These are phyloP conservation scores for Nasturtium officinale DNA, from an alignment of 345 rosid genomes.

Conservation along the genomic window DNA sequence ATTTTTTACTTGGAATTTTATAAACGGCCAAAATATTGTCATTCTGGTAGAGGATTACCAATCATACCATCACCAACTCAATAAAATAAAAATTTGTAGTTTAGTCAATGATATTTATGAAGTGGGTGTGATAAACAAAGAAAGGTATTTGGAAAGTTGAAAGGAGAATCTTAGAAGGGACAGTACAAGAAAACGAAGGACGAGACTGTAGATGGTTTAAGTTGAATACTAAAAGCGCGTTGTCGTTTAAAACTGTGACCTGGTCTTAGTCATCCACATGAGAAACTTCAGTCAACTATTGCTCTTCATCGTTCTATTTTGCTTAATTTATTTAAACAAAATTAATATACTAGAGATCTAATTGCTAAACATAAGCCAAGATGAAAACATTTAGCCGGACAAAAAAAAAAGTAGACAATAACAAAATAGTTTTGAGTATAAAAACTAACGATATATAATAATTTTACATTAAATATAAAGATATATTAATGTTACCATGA, in stretches of 20 bases:
- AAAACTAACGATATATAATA: neutral
- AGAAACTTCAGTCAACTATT: constrained; percentile 31
- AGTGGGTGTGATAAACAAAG: constrained; percentile 1
- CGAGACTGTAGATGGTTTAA: constrained; percentile 2
- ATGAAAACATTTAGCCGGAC: neutral
- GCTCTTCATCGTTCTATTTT: constrained; percentile 10
- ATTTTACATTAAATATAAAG: too few species aligned
- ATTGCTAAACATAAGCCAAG: neutral
- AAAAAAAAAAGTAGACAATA: neutral
- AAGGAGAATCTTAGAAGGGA: constrained; percentile 32
- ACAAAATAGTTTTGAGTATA: neutral
- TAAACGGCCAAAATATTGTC: neutral
- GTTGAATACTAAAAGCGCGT: constrained; percentile 41
- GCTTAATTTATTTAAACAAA: neutral
- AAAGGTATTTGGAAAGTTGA: constrained; percentile 19
- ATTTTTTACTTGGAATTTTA: too few species aligned
- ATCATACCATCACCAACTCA: constrained; percentile 23
- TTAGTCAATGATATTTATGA: constrained; percentile 30
- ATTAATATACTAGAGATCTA: too few species aligned
- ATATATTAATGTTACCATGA: neutral
- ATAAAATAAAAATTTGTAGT: neutral
- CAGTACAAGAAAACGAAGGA: constrained; percentile 7
- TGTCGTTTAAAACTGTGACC: constrained; percentile 38
- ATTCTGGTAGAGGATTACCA: constrained; percentile 22
- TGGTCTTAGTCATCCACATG: constrained; percentile 37